Evolutionary conservation across 345 rosid genomes (phyloP), one percentile per base, ranked within the genome.

Genomic region (Acer saccharum): DNA sequence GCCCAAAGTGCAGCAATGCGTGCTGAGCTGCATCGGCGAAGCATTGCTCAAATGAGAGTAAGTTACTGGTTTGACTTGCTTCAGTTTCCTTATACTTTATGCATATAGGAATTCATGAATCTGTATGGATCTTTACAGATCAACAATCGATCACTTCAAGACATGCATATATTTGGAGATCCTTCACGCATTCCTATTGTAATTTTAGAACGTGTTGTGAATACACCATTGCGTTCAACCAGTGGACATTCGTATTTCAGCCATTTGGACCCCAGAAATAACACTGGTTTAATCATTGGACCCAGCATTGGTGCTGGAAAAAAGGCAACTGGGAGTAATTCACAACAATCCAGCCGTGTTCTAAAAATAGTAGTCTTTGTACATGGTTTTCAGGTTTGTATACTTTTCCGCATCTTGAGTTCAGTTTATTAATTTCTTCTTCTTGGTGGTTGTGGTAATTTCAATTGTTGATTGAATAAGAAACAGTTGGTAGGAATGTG

Each of bases 11-110:
- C 97, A 84, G 89, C 89, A 41, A 87, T 86, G 76, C 97, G 95
- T 58, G 99, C 99, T 71, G 99, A 94, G 81, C 92, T 96, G 76
- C 98, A 96, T 84, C 89, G 98, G 65, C 92, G 93, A 79, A 94
- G 99, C 82, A 91, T 96, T 44, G 97, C 95, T n/a, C 99, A 94
- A 77, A 96, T 96, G 99, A 88, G 88, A 91, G 99, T 94, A 78
- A 86, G 89, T 73, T 79, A 20, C 70, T 43, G 68, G 73, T 84
- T 29, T 74, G 13, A 64, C 32, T 48, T 71, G 54, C 63, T 80
- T 39, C 75, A 29, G 60, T 52, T 12, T 17, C 14, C 70, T 35
- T n/a, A 61, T 68, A 48, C 69, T 65, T 35, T 61, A 14, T 71
- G 60, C 67, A 27, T 60, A 21, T 35, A 64, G 41, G 21, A 13